Conservation (phyloP, 192 early-diverging fungal genomes). For the Coemansia erecta region DNA sequence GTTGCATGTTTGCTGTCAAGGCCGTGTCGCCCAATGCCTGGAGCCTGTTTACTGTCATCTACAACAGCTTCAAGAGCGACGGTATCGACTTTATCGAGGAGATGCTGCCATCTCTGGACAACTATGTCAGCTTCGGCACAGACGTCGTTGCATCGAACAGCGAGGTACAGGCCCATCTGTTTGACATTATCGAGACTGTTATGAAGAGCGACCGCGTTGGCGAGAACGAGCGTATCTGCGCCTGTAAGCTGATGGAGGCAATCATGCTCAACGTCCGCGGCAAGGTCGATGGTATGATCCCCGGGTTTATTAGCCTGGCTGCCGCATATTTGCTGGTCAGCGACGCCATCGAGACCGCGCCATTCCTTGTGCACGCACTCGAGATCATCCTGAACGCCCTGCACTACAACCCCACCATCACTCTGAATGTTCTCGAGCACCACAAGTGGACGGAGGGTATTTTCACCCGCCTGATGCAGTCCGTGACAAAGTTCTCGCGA, state of each 20-base stretch:
- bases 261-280: slow-evolving; percentile 83
- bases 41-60: slow-evolving; percentile 76
- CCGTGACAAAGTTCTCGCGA: slow-evolving; percentile 69
- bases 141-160: slow-evolving; percentile 67
- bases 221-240: slow-evolving; percentile 78
- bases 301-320: slow-evolving; percentile 68
- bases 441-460: slow-evolving; percentile 71
- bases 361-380: slow-evolving; percentile 72
- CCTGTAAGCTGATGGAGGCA: slow-evolving; percentile 82
- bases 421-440: slow-evolving; percentile 77
- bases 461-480: slow-evolving; percentile 76
- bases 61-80: slow-evolving; percentile 75
- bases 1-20: slow-evolving; percentile 81
- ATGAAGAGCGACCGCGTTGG: slow-evolving; percentile 74
- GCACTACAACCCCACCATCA: slow-evolving; percentile 81
- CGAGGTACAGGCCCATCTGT: slow-evolving; percentile 69
- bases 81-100: slow-evolving; percentile 87
- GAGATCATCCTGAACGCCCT: slow-evolving; percentile 84
- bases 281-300: slow-evolving; percentile 69
- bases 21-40: slow-evolving; percentile 80
- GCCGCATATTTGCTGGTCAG: slow-evolving; percentile 62
- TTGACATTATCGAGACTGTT: slow-evolving; percentile 83
- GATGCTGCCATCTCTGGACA: slow-evolving; percentile 88
- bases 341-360: slow-evolving; percentile 61
- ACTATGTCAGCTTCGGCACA: slow-evolving; percentile 86